These are phyloP conservation scores for Schwanniomyces yamadae DNA, from an alignment of 805 yeast species.

Conservation along the genomic window DNA sequence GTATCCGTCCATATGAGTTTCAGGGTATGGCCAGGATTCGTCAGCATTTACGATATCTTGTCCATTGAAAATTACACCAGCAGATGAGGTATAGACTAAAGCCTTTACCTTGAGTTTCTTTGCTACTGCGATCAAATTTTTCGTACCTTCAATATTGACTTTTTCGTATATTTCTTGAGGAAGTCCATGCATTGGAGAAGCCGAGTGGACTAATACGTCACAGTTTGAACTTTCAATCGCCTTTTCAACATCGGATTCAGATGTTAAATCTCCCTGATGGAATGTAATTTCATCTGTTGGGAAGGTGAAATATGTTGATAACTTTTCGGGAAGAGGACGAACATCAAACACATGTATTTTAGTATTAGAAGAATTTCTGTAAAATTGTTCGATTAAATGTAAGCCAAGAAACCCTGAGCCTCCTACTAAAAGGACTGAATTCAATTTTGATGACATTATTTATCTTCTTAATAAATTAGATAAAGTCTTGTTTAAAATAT, in stretches of 20 bases:
- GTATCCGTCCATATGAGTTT: slow-evolving; percentile 91
- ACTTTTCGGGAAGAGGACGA: slow-evolving; percentile 75
- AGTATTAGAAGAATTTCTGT: slow-evolving; percentile 62
- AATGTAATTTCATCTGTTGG: slow-evolving; percentile 55
- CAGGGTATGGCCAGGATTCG: slow-evolving; percentile 92
- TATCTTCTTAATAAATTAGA: too few species aligned
- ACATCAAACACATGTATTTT: slow-evolving; percentile 85
- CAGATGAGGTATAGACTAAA: slow-evolving; percentile 91
- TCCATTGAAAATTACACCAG: slow-evolving; percentile 98
- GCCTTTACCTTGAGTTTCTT: slow-evolving; percentile 54
- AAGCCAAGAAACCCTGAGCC: slow-evolving; percentile 95
- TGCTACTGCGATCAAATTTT: slow-evolving; percentile 66
- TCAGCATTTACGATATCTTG: slow-evolving; percentile 87
- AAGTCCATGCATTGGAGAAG: slow-evolving; percentile 93
- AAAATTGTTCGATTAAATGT: slow-evolving; percentile 85
- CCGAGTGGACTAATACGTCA: slow-evolving; percentile 86
- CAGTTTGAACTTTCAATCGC: slow-evolving; percentile 64
- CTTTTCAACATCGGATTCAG: slow-evolving; percentile 58
- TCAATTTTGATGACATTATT: slow-evolving; percentile 13
- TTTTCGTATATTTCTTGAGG: slow-evolving; percentile 79
- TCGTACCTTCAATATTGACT: slow-evolving; percentile 90
- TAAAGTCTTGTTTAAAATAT: too few species aligned
- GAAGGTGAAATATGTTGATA: slow-evolving; percentile 75
- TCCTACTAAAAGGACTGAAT: slow-evolving; percentile 82
- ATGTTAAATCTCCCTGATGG: slow-evolving; percentile 83